Evolutionary conservation across 2,329 filamentous ascomycete species (phyloP).

Genomic region (Stenocarpella maydis): DNA sequence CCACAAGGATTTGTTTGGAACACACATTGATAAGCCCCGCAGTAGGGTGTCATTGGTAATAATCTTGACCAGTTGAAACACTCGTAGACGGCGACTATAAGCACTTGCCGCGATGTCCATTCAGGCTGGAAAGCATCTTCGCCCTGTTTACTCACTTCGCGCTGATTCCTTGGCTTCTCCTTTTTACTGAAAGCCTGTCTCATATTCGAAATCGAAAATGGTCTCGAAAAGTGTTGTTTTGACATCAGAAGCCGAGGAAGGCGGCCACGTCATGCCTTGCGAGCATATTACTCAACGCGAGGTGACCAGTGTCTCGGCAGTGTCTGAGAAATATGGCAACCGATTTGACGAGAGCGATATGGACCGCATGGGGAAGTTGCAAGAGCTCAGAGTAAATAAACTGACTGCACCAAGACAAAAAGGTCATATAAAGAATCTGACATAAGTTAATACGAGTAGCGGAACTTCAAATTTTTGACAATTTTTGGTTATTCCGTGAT

Average conservation of each 20-base stretch:
- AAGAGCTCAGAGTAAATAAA: background rate
- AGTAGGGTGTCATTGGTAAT: slow-evolving; percentile 15
- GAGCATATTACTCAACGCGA: background rate
- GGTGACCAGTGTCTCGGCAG: background rate
- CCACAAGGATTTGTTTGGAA: background rate
- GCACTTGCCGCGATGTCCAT: background rate
- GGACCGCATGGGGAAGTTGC: background rate
- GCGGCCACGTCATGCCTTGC: background rate
- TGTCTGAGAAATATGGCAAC: slow-evolving; percentile 6
- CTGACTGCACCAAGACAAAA: too few species aligned
- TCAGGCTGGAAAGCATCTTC: background rate
- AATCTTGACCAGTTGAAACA: background rate
- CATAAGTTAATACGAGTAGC: background rate
- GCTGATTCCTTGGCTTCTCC: too few species aligned
- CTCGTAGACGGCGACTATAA: background rate
- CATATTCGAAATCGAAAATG: background rate
- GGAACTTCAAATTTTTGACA: background rate
- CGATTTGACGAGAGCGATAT: slow-evolving; percentile 1
- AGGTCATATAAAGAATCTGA: background rate
- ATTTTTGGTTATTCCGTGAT: slow-evolving; percentile 7
- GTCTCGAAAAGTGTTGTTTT: background rate
- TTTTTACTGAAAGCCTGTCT: too few species aligned
- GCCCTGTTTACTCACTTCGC: background rate
- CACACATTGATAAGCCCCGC: background rate
- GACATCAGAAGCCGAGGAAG: background rate